Evolutionary conservation across 2,329 filamentous ascomycete genomes (phyloP), one percentile per base, ranked within the genome.

Genomic region (Emergomyces orientalis): DNA sequence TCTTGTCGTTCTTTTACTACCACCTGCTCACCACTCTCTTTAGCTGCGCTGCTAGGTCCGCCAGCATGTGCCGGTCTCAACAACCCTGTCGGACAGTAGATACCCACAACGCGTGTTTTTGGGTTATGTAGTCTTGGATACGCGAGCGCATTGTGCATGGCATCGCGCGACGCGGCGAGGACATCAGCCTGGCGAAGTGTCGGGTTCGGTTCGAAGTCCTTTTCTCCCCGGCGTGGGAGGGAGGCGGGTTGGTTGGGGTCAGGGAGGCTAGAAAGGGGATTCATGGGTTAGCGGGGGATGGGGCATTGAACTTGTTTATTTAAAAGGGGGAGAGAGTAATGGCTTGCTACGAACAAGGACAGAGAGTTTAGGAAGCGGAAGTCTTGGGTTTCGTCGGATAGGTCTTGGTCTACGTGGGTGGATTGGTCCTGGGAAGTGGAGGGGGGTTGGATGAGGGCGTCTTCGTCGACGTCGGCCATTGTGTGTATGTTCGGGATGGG

Each of bases 121-220:
- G 83, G 80, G n/a, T 81, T 78, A 72, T 96, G 91, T 34, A 88
- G 80, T 59, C 93, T 85, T 58, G 89, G 88, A 73, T 88, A 88
- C 60, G 86, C 83, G 62, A 97, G 82, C 2, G 93, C 92, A 69
- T 91, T 87, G 75, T 96, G 89, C 88, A 99, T 94, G 25, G 92
- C 93, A 68, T 84, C 82, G 62, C 93, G 86, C 65, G 91, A 96
- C 56, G 89, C 84, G 71, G 91, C 88, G 60, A 99, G 86, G 9
- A 88, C 84, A 63, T 84, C 82, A 67, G 88, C 86, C 76, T 99
- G 94, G 39, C 89, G 85, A 39, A 85, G 84, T 2, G 94, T 97
- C 57, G 90, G 89, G 76, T 97, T 91, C 34, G 89, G 87, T 77
- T 97, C 94, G 74, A 97, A 99, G 78, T 99, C 94, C 76, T 99